Evolutionary conservation across 257 asterid genomes (phyloP), one percentile per base, ranked within the genome.

Genomic region (Solanum gracilifrons): DNA sequence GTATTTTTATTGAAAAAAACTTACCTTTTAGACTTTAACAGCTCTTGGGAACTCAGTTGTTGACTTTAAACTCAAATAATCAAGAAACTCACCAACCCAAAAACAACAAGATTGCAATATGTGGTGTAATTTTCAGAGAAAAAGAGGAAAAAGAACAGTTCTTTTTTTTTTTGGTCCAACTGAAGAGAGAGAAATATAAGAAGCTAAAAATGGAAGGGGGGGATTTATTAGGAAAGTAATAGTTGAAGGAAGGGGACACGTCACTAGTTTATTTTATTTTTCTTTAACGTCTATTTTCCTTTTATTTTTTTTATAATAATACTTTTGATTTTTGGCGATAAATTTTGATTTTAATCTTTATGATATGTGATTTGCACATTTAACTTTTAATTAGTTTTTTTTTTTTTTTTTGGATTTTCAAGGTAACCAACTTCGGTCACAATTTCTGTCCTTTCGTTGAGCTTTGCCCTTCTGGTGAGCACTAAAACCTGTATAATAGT

Each of bases 211-310:
- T 29, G 29, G 66, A 87, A 41, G 62, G 68, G 68, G 29, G 60
- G 51, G 7, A 71, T 31, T 75, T 37, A 89, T 69, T 84, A 66
- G 60, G 86, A 85, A 82, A 87, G 68, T 68, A 87, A 87, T 88
- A 87, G 75, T 85, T 86, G 85, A 58, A 84, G 83, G 51, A 75
- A 71, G 86, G 82, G 91, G 92, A 89, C 92, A 82, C 92, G 92
- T 88, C 89, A 91, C 91, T 89, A 91, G 90, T 89, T 90, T 88
- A 85, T 69, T 88, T 86, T 68, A 13, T 4, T 68, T 25, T 68
- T 27, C 71, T 62, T n/a, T 62, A 62, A 62, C 32, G 71, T 64
- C 4, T n/a, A n/a, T 64, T 64, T 10, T 64, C 72, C 31, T n/a
- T n/a, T 10, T 7, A 0, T 58, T 58, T 58, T 18, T 20, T 58